phyloP scores from a whole-genome alignment of 768 basidiomycete genomes.

The Mycena epipterygia region DNA sequence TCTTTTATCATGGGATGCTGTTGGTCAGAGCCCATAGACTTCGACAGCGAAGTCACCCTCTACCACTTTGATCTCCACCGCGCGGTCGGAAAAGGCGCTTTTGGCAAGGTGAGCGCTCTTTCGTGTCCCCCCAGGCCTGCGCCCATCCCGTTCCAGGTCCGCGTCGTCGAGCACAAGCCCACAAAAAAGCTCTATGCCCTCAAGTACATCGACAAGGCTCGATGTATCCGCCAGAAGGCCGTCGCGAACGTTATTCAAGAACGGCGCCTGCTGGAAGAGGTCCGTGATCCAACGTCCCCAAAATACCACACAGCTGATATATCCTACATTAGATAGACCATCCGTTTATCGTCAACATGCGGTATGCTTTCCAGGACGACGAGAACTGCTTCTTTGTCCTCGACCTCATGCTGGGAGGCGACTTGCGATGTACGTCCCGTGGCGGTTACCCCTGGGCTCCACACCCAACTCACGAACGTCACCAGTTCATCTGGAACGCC shows the following conservation, averaged over 20 bases:
- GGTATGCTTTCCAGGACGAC: conserved; percentile 98
- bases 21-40: conserved; percentile 86
- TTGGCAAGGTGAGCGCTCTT: conserved; percentile 85
- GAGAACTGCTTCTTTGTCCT: conserved; percentile 98
- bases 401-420: conserved; percentile 96
- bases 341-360: conserved; percentile 89
- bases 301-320: conserved; percentile 1
- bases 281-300: conserved; percentile 45
- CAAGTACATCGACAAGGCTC: conserved; percentile 98
- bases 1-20: conserved; percentile 67
- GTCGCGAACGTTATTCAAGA: conserved; percentile 96
- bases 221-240: conserved; percentile 91
- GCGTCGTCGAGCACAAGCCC: conserved; percentile 96
- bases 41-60: conserved; percentile 87
- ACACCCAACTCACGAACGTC: conserved; percentile 14
- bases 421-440: conserved; percentile 84
- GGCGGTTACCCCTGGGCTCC: conserved; percentile 8
- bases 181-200: conserved; percentile 93
- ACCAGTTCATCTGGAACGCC: conserved; percentile 88
- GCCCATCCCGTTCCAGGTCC: conserved; percentile 69
- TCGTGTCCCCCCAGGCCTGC: conserved; percentile 14
- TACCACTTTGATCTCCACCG: conserved; percentile 98
- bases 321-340: conserved; percentile 77
- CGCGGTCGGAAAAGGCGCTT: conserved; percentile 96
- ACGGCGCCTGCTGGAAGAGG: conserved; percentile 92